These are phyloP conservation scores for Monosporascus sp. DNA, from an alignment of 2,329 filamentous ascomycete genomes.

Conservation along the genomic window DNA sequence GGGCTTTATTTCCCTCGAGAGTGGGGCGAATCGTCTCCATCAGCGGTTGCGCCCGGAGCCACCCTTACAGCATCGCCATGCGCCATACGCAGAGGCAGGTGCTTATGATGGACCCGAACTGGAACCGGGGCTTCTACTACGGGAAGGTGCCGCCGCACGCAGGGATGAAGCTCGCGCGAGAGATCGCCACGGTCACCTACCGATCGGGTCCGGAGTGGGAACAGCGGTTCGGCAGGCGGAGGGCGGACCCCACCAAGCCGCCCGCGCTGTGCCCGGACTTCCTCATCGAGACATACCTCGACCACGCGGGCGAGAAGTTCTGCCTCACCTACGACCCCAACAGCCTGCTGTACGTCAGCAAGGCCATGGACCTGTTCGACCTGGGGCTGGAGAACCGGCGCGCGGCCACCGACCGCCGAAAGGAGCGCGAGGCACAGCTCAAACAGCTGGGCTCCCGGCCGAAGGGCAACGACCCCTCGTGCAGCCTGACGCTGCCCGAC, in stretches of 20 bases:
- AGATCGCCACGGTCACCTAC: constrained; percentile 97
- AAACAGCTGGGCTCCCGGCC: constrained; percentile 35
- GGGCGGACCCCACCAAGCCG: constrained; percentile 79
- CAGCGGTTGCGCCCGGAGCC: constrained; percentile 87
- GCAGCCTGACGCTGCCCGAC: constrained; percentile 77
- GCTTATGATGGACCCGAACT: constrained; percentile 98
- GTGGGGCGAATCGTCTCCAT: constrained; percentile 82
- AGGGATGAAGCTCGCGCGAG: constrained; percentile 95
- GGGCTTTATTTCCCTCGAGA: constrained; percentile 74
- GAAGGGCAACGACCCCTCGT: constrained; percentile 43
- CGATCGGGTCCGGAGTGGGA: constrained; percentile 97
- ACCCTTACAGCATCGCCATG: constrained; percentile 98
- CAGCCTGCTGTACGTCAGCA: constrained; percentile 91
- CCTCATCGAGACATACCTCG: constrained; percentile 94
- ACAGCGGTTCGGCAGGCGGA: constrained; percentile 79
- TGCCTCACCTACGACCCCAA: constrained; percentile 96
- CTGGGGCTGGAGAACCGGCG: constrained; percentile 68
- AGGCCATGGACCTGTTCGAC: constrained; percentile 98
- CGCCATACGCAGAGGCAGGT: constrained; percentile 95
- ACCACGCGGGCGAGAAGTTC: constrained; percentile 98
- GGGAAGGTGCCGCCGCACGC: constrained; percentile 81
- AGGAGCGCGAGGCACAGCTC: constrained; percentile 54
- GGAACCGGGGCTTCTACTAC: constrained; percentile 94
- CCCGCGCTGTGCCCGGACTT: constrained; percentile 97
- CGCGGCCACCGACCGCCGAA: constrained; percentile 56